Base-by-base conservation (phyloP, 2,329 filamentous ascomycete genomes). In the Diaporthe sp. region DNA sequence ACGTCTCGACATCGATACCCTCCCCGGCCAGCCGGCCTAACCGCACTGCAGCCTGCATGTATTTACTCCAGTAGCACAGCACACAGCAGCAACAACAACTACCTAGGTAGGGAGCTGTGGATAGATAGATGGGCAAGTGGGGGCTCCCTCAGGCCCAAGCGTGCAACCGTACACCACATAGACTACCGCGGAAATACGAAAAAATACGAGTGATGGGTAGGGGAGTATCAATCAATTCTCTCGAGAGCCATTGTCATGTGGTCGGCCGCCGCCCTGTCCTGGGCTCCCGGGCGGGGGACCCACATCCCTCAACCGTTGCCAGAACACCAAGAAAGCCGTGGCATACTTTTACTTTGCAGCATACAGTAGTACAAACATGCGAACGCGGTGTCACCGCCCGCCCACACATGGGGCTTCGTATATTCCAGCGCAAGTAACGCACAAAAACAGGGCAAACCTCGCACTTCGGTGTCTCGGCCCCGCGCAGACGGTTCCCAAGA, bases 221-320 rank as follows among this genome's bases (percentile, higher is more conserved):
- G 28, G 22, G 42, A 34, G 17, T 34, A 65, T 46, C 59, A 31
- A 65, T 31, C 39, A 44, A 22, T 46, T 7, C 39, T 39, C 34
- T 22, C 12, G 3, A 28, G 39, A 62, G 15, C 25, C 39, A 28
- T 46, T 44, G 59, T 62, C 39, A 46, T 22, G 39, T 22, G 39
- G 25, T 46, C 28, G 46, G 44, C 44, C 62, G 31, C 31, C 62
- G 44, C 62, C 44, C 28, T 25, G 62, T 51, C 31, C 44, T 37
- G 46, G 62, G 9, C 22, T 37, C 31, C 12, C 62, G 46, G 62
- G 46, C 46, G 53, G 62, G 46, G 62, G 39, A 46, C 62, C 61
- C 62, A 67, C 31, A 51, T 53, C 46, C 46, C 46, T 67, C 61
- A 34, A 13, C 37, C 39, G 19, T 28, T 44, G 59, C n/a, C 59